Conservation (phyloP, 306 rosid species). For the Sechiopsis laciniata region DNA sequence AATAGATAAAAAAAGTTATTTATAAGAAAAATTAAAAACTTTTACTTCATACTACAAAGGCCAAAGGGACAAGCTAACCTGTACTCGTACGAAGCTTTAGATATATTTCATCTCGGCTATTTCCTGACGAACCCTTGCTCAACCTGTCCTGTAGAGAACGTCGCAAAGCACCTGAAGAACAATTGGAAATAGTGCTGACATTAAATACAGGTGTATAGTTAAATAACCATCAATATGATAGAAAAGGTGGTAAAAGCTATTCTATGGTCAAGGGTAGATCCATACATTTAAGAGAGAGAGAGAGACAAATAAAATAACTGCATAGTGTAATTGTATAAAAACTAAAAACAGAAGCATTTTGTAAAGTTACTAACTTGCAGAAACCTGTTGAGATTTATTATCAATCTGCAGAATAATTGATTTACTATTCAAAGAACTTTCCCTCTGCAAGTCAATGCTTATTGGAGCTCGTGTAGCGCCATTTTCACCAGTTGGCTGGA, state of each 20-base stretch:
- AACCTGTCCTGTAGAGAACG: conserved; percentile 91
- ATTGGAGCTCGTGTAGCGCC: conserved; percentile 98
- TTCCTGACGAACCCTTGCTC: conserved; percentile 68
- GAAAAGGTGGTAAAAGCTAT: conserved; percentile 9
- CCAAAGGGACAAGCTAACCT: conserved; percentile 40
- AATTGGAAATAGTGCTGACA: conserved; percentile 21
- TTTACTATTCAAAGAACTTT: conserved; percentile 81
- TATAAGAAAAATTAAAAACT: neutral
- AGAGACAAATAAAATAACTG: neutral
- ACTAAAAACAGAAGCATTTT: too few relatives aligned
- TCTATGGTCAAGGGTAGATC: neutral
- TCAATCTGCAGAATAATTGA: conserved; percentile 89
- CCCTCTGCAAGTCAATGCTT: conserved; percentile 81
- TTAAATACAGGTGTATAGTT: neutral
- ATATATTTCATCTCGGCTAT: conserved; percentile 70
- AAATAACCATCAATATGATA: neutral
- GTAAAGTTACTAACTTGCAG: conserved; percentile 69
- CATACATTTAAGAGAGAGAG: neutral
- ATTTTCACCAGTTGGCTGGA: conserved; percentile 96
- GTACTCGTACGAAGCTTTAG: conserved; percentile 89
- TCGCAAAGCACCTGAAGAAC: conserved; percentile 69
- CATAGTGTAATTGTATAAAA: neutral
- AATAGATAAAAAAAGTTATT: too few relatives aligned
- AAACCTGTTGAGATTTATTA: conserved; percentile 87
- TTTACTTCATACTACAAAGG: neutral